Evolutionary conservation across 75 land plant species (phyloP), one percentile per base, ranked within the genome.

Genomic region (Azolla pinnata): DNA sequence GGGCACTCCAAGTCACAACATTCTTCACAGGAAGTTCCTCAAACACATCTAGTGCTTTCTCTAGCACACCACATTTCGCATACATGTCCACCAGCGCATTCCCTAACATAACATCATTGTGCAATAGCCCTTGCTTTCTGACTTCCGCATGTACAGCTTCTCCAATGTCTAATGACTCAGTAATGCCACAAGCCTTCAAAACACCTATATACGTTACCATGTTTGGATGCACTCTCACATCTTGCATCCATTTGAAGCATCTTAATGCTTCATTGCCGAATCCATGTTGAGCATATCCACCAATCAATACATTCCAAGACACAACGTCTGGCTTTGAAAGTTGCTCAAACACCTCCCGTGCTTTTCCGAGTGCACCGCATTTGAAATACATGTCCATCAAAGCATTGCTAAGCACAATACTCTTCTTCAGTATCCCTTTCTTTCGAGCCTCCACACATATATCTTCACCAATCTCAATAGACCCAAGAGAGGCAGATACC

Each of bases 51-150:
- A 59, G 76, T 0, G 84, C 77, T 57, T 69, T 61, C 8, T 71
- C 68, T 46, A 77, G 19, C n/a, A 56, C 66, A 28, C 57, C 32
- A 55, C 84, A 77, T 33, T 77, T 77, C 2, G 80, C 57, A 66
- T 81, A 81, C 74, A 76, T 65, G 29, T 61, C 77, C 29, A 81
- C 64, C 23, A 79, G 59, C 2, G 82, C 63, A 63, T 77, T 79
- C 2, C 74, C 77, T 18, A 67, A 69, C 70, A 63, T 74, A 1
- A 79, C 74, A 66, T 74, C 74, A 14, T 46, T 4, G 49, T 46
- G 49, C 3, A 46, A 23, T 46, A 46, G 49, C 49, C 27, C 18
- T 66, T 71, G n/a, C n/a, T n/a, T n/a, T n/a, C n/a, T 46, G 49
- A 14, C 17, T 17, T 46, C 49, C 2, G 21, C 2, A 17, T 18